phyloP scores from a whole-genome alignment of 1,284 basidiomycete species.

The Takashimella tepidaria region DNA sequence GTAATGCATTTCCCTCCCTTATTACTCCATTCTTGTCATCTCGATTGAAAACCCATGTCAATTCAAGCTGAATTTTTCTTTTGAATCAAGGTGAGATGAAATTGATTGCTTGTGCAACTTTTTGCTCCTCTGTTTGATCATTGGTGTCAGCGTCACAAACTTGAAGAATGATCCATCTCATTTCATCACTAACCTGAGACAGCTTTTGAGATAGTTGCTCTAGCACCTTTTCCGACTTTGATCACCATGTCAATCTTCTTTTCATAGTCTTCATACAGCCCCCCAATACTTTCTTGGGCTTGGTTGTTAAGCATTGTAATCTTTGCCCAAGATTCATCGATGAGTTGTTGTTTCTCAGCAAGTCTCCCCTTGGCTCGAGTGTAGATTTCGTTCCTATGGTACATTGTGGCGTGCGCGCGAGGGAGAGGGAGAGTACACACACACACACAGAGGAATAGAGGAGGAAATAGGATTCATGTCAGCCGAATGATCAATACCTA shows the following conservation, averaged over 20 bases:
- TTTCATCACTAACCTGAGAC: not conserved
- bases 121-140: not conserved
- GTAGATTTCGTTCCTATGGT: slow-evolving; percentile 6
- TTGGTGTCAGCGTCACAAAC: not conserved
- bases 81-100: not conserved
- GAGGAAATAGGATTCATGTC: too few species aligned
- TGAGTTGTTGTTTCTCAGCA: slow-evolving; percentile 2
- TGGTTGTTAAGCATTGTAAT: not conserved
- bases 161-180: not conserved
- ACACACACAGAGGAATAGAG: too few species aligned
- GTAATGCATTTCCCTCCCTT: too few species aligned
- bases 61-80: too few species aligned
- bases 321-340: not conserved
- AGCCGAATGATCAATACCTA: too few species aligned
- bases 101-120: not conserved
- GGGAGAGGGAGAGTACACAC: too few species aligned
- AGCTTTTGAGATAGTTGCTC: not conserved
- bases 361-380: not conserved
- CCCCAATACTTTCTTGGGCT: not conserved
- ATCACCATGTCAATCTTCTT: not conserved
- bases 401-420: too few species aligned
- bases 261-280: not conserved
- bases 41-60: too few species aligned
- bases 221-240: not conserved
- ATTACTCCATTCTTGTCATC: too few species aligned